phyloP scores from a whole-genome alignment of 768 basidiomycete genomes.

The Vishniacozyma victoriae region DNA sequence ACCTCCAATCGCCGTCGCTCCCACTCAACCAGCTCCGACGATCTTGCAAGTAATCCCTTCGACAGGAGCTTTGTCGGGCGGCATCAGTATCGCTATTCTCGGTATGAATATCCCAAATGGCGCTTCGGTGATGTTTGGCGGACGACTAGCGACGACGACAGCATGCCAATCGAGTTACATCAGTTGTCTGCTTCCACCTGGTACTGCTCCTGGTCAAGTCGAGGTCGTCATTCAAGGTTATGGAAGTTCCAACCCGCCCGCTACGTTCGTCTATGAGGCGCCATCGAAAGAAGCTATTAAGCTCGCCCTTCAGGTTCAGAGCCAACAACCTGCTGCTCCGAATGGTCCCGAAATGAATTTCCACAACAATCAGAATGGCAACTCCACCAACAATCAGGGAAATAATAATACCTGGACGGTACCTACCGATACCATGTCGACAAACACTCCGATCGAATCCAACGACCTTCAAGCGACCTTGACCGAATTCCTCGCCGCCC shows the following conservation, averaged over 20 bases:
- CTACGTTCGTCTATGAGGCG: constrained; percentile 29
- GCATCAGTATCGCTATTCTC: constrained; percentile 87
- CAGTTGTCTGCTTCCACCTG: constrained; percentile 80
- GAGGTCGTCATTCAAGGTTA: constrained; percentile 76
- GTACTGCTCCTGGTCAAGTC: constrained; percentile 73
- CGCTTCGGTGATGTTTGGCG: constrained; percentile 76
- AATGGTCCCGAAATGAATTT: constrained; percentile 31
- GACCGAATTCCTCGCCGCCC: constrained; percentile 69
- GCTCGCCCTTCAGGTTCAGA: constrained; percentile 31
- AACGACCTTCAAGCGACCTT: constrained; percentile 64
- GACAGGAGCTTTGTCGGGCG: constrained; percentile 74
- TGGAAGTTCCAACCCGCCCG: constrained; percentile 10
- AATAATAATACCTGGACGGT: too few relatives aligned
- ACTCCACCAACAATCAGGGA: too few relatives aligned
- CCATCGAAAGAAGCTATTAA: constrained; percentile 36
- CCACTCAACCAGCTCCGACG: too few relatives aligned
- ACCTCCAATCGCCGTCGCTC: too few relatives aligned
- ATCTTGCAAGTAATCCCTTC: constrained; percentile 52
- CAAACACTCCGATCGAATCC: too few relatives aligned
- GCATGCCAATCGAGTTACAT: constrained; percentile 78
- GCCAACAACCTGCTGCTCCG: constrained; percentile 29
- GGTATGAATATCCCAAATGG: constrained; percentile 70
- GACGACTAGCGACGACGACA: constrained; percentile 59
- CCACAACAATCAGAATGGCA: too few relatives aligned
- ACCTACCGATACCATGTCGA: too few relatives aligned